Conservation (phyloP, 495 filamentous ascomycete genomes). For the Talaromyces stipitatus region DNA sequence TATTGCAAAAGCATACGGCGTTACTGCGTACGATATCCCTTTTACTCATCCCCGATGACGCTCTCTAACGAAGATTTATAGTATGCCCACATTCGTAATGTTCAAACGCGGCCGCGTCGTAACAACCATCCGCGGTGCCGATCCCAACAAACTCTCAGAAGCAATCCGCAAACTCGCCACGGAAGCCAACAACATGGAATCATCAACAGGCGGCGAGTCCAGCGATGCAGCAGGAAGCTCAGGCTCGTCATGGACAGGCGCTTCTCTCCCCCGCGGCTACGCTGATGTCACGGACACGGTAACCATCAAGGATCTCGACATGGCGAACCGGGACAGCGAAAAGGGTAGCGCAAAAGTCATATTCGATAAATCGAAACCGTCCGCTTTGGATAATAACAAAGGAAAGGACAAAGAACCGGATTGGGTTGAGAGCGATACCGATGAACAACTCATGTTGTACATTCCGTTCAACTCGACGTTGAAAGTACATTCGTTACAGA, state of each 20-base stretch:
- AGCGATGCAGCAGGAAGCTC: constrained; percentile 20
- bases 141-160: constrained; percentile 57
- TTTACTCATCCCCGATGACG: no score
- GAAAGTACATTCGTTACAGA: constrained; percentile 84
- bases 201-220: constrained; percentile 27
- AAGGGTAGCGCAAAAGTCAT: constrained; percentile 62
- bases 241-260: constrained; percentile 65
- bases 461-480: constrained; percentile 82
- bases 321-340: constrained; percentile 74
- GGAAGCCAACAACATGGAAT: constrained; percentile 53
- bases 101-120: constrained; percentile 67
- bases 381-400: constrained; percentile 45
- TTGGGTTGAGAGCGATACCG: constrained; percentile 98
- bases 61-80: constrained; percentile 12
- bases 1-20: constrained; percentile 59
- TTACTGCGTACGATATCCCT: constrained; percentile 54
- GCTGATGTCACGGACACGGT: constrained; percentile 74
- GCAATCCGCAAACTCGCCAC: constrained; percentile 64
- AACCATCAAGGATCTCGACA: constrained; percentile 70
- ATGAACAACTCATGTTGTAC: constrained; percentile 94
- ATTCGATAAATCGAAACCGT: constrained; percentile 63
- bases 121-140: constrained; percentile 65
- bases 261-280: constrained; percentile 71
- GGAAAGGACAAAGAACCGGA: constrained; percentile 59
- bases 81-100: constrained; percentile 81